Evolutionary conservation across 352 stramenopile species (phyloP), one percentile per base, ranked within the genome.

Genomic region (Blastocystis sp.): DNA sequence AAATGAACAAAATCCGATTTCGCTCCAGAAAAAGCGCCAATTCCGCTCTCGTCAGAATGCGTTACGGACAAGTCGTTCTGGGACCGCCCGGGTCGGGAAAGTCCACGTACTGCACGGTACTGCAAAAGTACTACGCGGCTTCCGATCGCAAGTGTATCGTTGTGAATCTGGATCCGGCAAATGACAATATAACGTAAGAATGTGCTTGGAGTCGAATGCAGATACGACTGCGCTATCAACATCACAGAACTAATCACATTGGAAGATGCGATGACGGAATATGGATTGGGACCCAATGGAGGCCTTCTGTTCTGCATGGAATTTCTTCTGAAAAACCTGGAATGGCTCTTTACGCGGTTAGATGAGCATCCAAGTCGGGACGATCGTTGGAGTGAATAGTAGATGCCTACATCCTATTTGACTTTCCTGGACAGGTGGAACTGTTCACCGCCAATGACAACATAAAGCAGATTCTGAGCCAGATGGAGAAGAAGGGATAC

Each of bases 371-470:
- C 90, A n/a, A 56, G 63, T 53, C 86, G 93, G 44, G 87, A 90
- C 87, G 87, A 88, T 88, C 27, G 34, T 34, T 76, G 8, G 34
- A 14, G 14, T 67, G 27, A 86, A 9, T 8, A 34, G 89, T 92
- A 88, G 93, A 95, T 87, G 95, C 97, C 76, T 99, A 98, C 90
- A 88, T 99, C 9, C 89, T 99, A 18, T 95, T 99, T 49, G 96
- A 99, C 91, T 98, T 97, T 90, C 95, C 96, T 0, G 96, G 96
- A 0, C 96, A 99, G 90, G 93, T 98, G 57, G 96, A 99, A 90
- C 90, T 99, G 61, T 98, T 97, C 88, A 98, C 95, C n/a, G 95
- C 98, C 88, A 92, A 98, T 76, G 91, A 93, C n/a, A 94, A 96
- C 71, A 94, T 98, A 89, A 92, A 93, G 77, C 94, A 92, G 84